These are phyloP conservation scores for Fusarium decemcellulare DNA, from an alignment of 2,329 filamentous ascomycete species.

Conservation along the genomic window DNA sequence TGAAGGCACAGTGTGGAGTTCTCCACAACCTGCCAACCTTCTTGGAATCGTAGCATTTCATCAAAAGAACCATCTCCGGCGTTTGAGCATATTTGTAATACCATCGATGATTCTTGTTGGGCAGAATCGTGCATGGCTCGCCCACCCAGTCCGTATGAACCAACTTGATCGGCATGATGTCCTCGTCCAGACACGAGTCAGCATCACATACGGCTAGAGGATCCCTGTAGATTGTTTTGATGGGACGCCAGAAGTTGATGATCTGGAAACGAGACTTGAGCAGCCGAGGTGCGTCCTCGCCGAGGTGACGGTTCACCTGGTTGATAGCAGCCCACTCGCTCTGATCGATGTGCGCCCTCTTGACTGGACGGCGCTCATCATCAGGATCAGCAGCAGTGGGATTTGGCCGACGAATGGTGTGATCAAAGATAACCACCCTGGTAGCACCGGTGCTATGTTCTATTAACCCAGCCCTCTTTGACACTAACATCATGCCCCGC, in stretches of 20 bases:
- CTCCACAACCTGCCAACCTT: slow-evolving; percentile 65
- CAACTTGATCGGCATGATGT: slow-evolving; percentile 64
- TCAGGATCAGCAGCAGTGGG: slow-evolving; percentile 61
- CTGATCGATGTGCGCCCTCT: slow-evolving; percentile 71
- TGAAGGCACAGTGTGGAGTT: slow-evolving; percentile 69
- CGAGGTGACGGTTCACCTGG: slow-evolving; percentile 58
- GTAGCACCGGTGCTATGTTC: slow-evolving; percentile 65
- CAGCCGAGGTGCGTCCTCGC: slow-evolving; percentile 59
- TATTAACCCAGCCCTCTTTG: neutral
- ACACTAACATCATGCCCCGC: no score
- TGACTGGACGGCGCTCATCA: slow-evolving; percentile 54
- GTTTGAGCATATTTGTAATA: slow-evolving; percentile 66
- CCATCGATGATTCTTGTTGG: slow-evolving; percentile 63
- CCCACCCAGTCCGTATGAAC: slow-evolving; percentile 65
- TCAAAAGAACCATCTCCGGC: slow-evolving; percentile 68
- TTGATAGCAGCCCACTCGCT: slow-evolving; percentile 62
- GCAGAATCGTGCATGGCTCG: slow-evolving; percentile 62
- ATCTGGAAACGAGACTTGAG: slow-evolving; percentile 63
- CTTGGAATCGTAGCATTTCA: slow-evolving; percentile 75
- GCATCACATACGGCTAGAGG: slow-evolving; percentile 69
- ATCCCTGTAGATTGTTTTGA: slow-evolving; percentile 60
- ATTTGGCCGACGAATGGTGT: slow-evolving; percentile 64
- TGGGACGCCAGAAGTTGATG: slow-evolving; percentile 69
- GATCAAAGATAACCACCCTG: slow-evolving; percentile 73
- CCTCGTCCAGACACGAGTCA: slow-evolving; percentile 62